Conservation (phyloP, 139 green algal genomes). For the Marvania coccoides region DNA sequence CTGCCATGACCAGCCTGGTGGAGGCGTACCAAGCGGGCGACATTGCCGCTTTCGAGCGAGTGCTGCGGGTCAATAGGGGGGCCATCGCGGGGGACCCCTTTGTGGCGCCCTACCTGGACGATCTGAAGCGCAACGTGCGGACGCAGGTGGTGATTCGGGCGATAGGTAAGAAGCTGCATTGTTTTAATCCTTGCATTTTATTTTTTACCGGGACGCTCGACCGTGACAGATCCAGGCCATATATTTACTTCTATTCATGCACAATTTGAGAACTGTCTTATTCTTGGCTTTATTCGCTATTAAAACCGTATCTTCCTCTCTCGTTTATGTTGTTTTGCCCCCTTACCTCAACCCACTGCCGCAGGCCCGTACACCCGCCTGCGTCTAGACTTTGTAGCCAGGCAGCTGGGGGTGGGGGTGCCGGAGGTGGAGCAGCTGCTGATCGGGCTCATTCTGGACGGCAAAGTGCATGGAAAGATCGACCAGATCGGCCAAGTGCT, state of each 20-base stretch:
- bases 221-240: too few relatives aligned
- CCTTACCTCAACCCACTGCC: neutral
- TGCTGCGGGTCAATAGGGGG: constrained; percentile 59
- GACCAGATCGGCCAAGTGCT: constrained; percentile 85
- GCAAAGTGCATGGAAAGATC: constrained; percentile 76
- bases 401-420: constrained; percentile 84
- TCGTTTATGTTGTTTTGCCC: neutral
- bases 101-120: constrained; percentile 92
- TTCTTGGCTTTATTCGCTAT: neutral
- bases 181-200: neutral
- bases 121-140: constrained; percentile 91
- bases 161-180: neutral
- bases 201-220: too few relatives aligned
- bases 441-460: constrained; percentile 91
- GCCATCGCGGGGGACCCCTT: constrained; percentile 95
- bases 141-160: constrained; percentile 55
- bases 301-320: neutral
- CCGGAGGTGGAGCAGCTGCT: constrained; percentile 91
- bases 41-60: constrained; percentile 91
- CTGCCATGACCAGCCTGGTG: constrained; percentile 94
- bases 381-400: constrained; percentile 80
- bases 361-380: constrained; percentile 85
- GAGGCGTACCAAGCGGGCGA: constrained; percentile 89
- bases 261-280: too few relatives aligned
- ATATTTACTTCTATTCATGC: too few relatives aligned